Evolutionary conservation across 441 rosid species (phyloP), one percentile per base, ranked within the genome.

Genomic region (Brassica balearica): DNA sequence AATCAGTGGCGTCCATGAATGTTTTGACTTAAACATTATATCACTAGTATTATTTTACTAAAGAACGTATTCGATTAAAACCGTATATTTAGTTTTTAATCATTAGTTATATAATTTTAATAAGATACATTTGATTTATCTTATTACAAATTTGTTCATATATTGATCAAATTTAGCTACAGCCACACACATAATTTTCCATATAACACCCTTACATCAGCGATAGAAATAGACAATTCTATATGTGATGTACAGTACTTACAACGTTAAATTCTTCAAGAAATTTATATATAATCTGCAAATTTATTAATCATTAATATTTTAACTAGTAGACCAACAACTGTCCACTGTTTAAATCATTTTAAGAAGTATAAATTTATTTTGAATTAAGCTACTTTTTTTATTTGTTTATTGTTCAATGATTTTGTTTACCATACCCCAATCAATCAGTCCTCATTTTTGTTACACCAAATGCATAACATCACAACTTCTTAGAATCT

Each of bases 401-500:
- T 2, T 34, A 34, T 4, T 15, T 5, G 27, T 27, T 10, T 25
- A 27, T 7, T 9, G 12, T 56, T 66, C 5, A 34, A 9, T 38
- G 9, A 12, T 22, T 55, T 36, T 56, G n/a, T 56, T 29, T 15
- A 56, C 8, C 59, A 32, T 9, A 29, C 55, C 71, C 55, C 71
- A 70, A 63, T 20, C n/a, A 56, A 68, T 36, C 75, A 53, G 6
- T 63, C 19, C 23, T 20, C 12, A 20, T 32, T 14, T 48, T 15
- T 2, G 65, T 53, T 36, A 36, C 70, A 69, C 25, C 36, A 61
- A 61, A 51, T 48, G 64, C 55, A 76, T 61, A 61, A 7, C 17
- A 67, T 17, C 74, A 69, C 38, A 48, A 22, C 10, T 2, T 11
- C 0, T 1, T 2, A 65, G 72, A 70, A 70, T 15, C 4, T 14